A percentile compares a stretch with the other conserved stretches of the same genome.
phyloP scores from a whole-genome alignment of 2,329 filamentous ascomycete species.

The Microdochium trichocladiopsis region DNA sequence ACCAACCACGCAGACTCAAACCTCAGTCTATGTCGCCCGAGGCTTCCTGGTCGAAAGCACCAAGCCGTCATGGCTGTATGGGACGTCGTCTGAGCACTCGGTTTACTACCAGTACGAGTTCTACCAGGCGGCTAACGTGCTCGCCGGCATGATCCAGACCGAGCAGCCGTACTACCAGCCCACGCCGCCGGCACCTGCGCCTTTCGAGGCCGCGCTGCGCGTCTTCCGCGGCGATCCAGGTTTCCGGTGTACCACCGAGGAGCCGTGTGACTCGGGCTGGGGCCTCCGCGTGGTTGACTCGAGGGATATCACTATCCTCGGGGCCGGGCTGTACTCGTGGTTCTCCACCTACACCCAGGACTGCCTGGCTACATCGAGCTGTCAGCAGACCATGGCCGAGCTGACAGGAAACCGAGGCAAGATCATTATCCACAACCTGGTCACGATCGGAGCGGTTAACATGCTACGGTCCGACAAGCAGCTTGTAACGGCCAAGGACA shows the following conservation, averaged over 20 bases:
- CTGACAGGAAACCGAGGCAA: neutral
- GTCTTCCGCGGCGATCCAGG: neutral
- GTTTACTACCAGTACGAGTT: constrained; percentile 55
- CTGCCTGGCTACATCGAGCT: neutral
- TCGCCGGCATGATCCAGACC: constrained; percentile 57
- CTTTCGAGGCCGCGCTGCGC: neutral
- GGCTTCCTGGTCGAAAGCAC: neutral
- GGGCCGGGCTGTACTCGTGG: constrained; percentile 1
- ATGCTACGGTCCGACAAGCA: neutral
- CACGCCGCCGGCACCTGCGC: constrained; percentile 34
- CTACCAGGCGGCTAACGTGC: constrained; percentile 51
- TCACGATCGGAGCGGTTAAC: neutral
- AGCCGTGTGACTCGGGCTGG: neutral
- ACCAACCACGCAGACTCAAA: neutral
- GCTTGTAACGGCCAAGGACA: neutral
- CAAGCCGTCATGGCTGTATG: constrained; percentile 41
- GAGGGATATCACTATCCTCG: neutral
- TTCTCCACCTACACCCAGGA: constrained; percentile 1
- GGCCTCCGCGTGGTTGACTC: neutral
- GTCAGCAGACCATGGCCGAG: constrained; percentile 1
- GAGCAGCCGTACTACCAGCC: constrained; percentile 59
- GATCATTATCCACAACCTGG: neutral
- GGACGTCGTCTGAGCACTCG: constrained; percentile 34
- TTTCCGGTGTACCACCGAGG: neutral
- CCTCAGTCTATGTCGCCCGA: neutral